These are phyloP conservation scores for Fragaria ananassa DNA, from an alignment of 306 rosid genomes.

Conservation along the genomic window DNA sequence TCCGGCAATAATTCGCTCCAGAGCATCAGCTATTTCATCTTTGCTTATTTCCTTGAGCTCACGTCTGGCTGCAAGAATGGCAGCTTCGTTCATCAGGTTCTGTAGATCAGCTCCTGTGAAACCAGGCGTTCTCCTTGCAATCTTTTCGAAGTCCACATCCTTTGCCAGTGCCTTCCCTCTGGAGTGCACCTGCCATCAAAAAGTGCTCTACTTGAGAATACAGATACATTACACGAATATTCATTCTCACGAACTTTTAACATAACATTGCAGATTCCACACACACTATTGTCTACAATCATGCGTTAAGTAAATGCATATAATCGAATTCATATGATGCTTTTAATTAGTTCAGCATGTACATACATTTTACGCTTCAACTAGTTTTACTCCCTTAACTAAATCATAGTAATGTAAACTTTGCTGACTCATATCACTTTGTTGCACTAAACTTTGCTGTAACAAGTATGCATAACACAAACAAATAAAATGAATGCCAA, in stretches of 20 bases:
- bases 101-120: slow-evolving; percentile 79
- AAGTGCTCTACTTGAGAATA: slow-evolving; percentile 1
- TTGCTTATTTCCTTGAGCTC: slow-evolving; percentile 97
- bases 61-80: slow-evolving; percentile 98
- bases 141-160: slow-evolving; percentile 95
- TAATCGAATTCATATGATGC: not conserved
- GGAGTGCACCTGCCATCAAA: slow-evolving; percentile 61
- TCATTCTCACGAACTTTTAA: not conserved
- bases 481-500: not conserved
- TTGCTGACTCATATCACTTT: not conserved
- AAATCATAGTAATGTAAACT: not conserved
- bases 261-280: not conserved
- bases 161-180: slow-evolving; percentile 85
- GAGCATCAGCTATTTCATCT: slow-evolving; percentile 97
- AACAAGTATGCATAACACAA: not conserved
- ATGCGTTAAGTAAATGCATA: not conserved
- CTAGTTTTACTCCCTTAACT: not conserved
- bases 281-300: not conserved
- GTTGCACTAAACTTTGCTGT: not conserved
- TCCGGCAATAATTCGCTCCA: slow-evolving; percentile 95
- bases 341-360: not conserved
- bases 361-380: not conserved
- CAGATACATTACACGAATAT: not conserved
- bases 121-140: slow-evolving; percentile 95
- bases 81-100: slow-evolving; percentile 98